Evolutionary conservation across 169 alveolate species (phyloP).

Genomic region (Cryptosporidium tyzzeri): DNA sequence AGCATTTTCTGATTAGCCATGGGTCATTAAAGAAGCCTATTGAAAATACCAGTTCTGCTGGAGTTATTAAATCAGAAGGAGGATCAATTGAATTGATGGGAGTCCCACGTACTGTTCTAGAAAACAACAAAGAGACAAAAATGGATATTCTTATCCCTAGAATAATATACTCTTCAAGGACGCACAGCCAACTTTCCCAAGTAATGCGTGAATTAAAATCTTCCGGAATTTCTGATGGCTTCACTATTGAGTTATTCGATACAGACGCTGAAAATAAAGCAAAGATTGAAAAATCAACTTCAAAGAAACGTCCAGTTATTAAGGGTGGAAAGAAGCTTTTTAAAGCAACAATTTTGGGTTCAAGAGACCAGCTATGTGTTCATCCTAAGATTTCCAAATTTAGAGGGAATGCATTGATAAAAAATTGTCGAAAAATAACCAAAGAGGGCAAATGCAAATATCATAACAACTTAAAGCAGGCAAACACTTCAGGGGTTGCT

Average conservation of each 20-base stretch:
- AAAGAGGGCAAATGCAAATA: constrained; percentile 84
- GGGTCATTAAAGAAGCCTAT: constrained; percentile 37
- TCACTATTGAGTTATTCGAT: constrained; percentile 45
- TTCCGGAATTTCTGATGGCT: constrained; percentile 50
- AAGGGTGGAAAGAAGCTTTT: constrained; percentile 86
- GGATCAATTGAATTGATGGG: constrained; percentile 74
- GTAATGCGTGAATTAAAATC: constrained; percentile 89
- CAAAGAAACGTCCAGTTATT: constrained; percentile 79
- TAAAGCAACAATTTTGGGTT: constrained; percentile 88
- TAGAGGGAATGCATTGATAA: constrained; percentile 84
- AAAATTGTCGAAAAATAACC: constrained; percentile 83
- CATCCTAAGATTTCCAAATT: constrained; percentile 83
- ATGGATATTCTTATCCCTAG: constrained; percentile 77
- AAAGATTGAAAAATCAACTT: constrained; percentile 7
- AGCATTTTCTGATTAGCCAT: constrained; percentile 38
- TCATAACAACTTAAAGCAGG: constrained; percentile 81
- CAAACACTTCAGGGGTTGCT: constrained; percentile 79
- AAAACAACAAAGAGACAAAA: constrained; percentile 47
- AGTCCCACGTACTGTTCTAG: constrained; percentile 69
- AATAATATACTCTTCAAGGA: constrained; percentile 92
- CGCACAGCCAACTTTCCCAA: constrained; percentile 93
- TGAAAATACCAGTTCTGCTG: constrained; percentile 56
- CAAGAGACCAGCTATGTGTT: constrained; percentile 91
- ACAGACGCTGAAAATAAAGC: constrained; percentile 30
- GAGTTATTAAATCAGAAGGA: constrained; percentile 80